phyloP scores from a whole-genome alignment of 495 filamentous ascomycete genomes.

The Lasiosphaeriaceae sp. region DNA sequence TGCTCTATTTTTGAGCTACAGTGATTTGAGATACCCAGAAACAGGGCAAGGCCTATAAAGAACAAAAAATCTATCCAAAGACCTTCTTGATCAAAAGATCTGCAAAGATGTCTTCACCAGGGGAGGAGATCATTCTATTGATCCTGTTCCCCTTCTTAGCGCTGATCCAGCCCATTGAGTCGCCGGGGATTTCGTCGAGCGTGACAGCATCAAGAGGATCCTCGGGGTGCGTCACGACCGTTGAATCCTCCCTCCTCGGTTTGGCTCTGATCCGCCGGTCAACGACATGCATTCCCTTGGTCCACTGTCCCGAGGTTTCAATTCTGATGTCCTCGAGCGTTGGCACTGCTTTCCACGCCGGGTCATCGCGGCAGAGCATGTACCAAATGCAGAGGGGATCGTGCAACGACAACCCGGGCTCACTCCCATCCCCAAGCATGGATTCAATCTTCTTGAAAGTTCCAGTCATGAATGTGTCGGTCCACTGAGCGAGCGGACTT shows the following conservation, averaged over 20 bases:
- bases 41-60: slow-evolving; percentile 2
- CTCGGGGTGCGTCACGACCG: slow-evolving; percentile 39
- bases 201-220: slow-evolving; percentile 30
- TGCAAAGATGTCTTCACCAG: slow-evolving; percentile 51
- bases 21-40: slow-evolving; percentile 19
- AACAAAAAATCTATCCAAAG: slow-evolving; percentile 33
- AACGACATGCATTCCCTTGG: slow-evolving; percentile 80
- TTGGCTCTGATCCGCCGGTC: slow-evolving; percentile 65
- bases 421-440: slow-evolving; percentile 48
- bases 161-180: slow-evolving; percentile 73
- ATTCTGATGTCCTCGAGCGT: slow-evolving; percentile 71
- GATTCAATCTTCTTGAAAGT: slow-evolving; percentile 74
- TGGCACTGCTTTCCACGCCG: slow-evolving; percentile 45
- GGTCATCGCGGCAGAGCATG: slow-evolving; percentile 56
- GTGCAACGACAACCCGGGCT: slow-evolving; percentile 68
- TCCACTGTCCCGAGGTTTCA: slow-evolving; percentile 91
- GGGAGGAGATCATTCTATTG: slow-evolving; percentile 59
- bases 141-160: slow-evolving; percentile 69
- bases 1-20: slow-evolving; percentile 23
- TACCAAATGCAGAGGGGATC: slow-evolving; percentile 91
- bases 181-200: slow-evolving; percentile 43
- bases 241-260: slow-evolving; percentile 44
- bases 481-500: slow-evolving; percentile 83
- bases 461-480: slow-evolving; percentile 66
- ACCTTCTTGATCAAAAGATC: slow-evolving; percentile 44